Evolutionary conservation across 2,329 filamentous ascomycete genomes (phyloP).

Genomic region (Sclerotinia glacialis): DNA sequence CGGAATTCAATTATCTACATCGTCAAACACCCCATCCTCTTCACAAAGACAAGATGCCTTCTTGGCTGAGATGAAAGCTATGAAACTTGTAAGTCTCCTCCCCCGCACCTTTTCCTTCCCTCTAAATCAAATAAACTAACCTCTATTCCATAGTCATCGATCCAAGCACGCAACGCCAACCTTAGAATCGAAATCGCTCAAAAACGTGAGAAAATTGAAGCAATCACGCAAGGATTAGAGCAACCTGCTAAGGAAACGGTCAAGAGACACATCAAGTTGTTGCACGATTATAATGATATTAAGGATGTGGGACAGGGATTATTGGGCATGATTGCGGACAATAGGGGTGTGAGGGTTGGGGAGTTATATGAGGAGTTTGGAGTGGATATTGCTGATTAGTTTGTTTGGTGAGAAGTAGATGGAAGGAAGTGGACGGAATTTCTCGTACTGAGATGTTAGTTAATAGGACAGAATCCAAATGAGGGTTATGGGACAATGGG

Average conservation of each 20-base stretch:
- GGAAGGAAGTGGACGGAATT: not conserved
- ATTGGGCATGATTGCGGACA: slow-evolving; percentile 65
- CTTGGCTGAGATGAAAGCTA: slow-evolving; percentile 35
- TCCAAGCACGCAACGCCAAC: slow-evolving; percentile 46
- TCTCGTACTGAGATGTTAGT: not conserved
- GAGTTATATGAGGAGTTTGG: slow-evolving; percentile 41
- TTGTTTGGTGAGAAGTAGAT: not conserved
- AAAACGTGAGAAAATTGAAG: slow-evolving; percentile 41
- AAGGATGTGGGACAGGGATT: slow-evolving; percentile 65
- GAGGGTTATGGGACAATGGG: not conserved
- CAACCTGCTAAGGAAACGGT: slow-evolving; percentile 49
- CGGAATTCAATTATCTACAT: not conserved
- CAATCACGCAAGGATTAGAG: slow-evolving; percentile 38
- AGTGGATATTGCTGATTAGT: slow-evolving; percentile 37
- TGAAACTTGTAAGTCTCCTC: slow-evolving; percentile 35
- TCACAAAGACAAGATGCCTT: slow-evolving; percentile 32
- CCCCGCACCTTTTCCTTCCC: too few species aligned
- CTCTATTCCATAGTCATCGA: slow-evolving; percentile 29
- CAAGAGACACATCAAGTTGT: slow-evolving; percentile 59
- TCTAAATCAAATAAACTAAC: slow-evolving; percentile 40
- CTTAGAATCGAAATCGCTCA: slow-evolving; percentile 41
- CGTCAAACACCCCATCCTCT: not conserved
- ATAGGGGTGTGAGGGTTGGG: slow-evolving; percentile 49
- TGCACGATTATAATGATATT: slow-evolving; percentile 70
- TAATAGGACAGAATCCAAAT: not conserved